Percentiles rank a stretch among this genome's conserved stretches.
phyloP scores from a whole-genome alignment of 2,329 filamentous ascomycete genomes.

The Alternaria metachromatica region DNA sequence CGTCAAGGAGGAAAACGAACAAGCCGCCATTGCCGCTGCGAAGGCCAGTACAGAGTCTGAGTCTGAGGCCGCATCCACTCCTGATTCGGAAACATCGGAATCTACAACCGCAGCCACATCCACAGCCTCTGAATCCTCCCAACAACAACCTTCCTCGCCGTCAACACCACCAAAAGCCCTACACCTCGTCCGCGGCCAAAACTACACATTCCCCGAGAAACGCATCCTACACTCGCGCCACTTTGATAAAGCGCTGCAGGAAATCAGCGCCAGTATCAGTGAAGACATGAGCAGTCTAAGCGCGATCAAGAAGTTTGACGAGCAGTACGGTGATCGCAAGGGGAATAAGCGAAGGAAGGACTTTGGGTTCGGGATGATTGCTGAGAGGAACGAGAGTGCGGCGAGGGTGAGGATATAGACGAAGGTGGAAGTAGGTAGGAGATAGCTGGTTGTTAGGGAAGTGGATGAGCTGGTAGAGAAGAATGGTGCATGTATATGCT shows the following conservation, averaged over 20 bases:
- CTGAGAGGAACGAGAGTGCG: conserved; percentile 36
- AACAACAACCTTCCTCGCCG: background rate
- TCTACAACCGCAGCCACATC: background rate
- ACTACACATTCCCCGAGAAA: conserved; percentile 70
- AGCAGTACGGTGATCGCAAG: conserved; percentile 86
- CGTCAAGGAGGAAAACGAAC: conserved; percentile 73
- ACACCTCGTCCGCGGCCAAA: conserved; percentile 37
- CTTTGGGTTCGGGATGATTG: conserved; percentile 57
- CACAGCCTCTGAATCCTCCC: conserved; percentile 8
- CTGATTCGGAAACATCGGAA: background rate
- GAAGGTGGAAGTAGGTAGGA: background rate
- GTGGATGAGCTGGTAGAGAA: too few relatives aligned
- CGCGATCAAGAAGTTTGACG: conserved; percentile 92
- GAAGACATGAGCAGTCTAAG: conserved; percentile 90
- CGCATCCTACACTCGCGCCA: conserved; percentile 72
- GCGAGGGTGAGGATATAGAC: conserved; percentile 39
- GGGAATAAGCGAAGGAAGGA: conserved; percentile 67
- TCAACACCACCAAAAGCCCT: conserved; percentile 32
- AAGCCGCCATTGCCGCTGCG: conserved; percentile 37
- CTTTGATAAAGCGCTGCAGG: conserved; percentile 83
- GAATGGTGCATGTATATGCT: background rate
- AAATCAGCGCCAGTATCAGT: conserved; percentile 90
- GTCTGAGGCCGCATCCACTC: background rate
- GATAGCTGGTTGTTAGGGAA: background rate
- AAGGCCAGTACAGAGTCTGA: conserved; percentile 17